Base-by-base conservation (phyloP, 805 yeast genomes). In the Schwanniomyces occidentalis region DNA sequence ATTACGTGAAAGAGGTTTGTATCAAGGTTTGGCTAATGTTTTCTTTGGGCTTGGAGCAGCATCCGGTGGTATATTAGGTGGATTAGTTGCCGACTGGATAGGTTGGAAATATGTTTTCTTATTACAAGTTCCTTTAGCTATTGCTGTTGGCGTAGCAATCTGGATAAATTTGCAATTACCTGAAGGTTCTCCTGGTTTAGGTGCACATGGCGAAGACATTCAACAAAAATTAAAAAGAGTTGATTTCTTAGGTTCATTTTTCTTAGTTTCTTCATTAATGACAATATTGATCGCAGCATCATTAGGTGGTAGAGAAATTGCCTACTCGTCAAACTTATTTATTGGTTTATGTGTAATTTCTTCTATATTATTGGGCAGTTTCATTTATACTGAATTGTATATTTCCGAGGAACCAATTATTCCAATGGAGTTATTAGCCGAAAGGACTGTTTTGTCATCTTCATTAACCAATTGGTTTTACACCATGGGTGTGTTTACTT, bases 11-110 rank as follows among this genome's bases (percentile, higher is more conserved):
- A 69, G 96, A 39, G 95, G 95, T 2, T 57, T 85, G 19, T 86
- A 77, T 56, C 96, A 89, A 54, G 96, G 96, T 0, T 55, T 85
- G 33, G 84, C 84, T 22, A 88, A 88, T 54, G 67, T 88, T 13
- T 78, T 78, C 26, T 89, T 75, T 51, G 91, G 89, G 9, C 52
- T 79, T 13, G 96, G 96, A 14, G 61, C 72, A 10, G 71, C 72
- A 5, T 58, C 69, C 1, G 73, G 74, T 3, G 73, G 74, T 18
- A 46, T 66, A 18, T 41, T 68, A 16, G 73, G 73, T 8, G 89
- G 89, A 3, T 54, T 77, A 48, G 60, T 80, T 24, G 71, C 80
- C 15, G 80, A 78, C 41, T 42, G 42, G 22, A 64, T 69, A 36
- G 85, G 85, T 22, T 80, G 85, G 66, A 61, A 52, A 38, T 61